Percentiles rank a stretch among this genome's conserved stretches.
Conservation (phyloP, 2,329 filamentous ascomycete genomes). For the Calonectria pseudoturangicola region DNA sequence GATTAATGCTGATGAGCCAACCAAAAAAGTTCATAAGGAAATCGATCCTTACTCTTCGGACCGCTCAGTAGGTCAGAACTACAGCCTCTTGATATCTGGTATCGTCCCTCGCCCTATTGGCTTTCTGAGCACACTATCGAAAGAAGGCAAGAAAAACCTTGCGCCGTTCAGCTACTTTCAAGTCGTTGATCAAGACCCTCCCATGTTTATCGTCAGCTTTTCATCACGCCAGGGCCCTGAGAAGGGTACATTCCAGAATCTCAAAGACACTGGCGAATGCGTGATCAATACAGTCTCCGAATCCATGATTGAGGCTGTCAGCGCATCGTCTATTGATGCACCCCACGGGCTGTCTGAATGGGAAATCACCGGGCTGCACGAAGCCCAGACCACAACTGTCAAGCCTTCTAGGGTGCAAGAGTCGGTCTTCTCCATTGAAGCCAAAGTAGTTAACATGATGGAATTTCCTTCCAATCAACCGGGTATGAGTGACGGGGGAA, state of each 20-base stretch:
- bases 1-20: neutral
- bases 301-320: slow-evolving; percentile 87
- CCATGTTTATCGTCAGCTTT: slow-evolving; percentile 80
- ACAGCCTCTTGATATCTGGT: slow-evolving; percentile 88
- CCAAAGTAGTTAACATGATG: slow-evolving; percentile 54
- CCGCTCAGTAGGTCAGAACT: slow-evolving; percentile 82
- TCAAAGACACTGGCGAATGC: slow-evolving; percentile 82
- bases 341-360: slow-evolving; percentile 85
- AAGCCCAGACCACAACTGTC: slow-evolving; percentile 50
- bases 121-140: slow-evolving; percentile 71
- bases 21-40: slow-evolving; percentile 74
- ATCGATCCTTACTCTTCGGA: slow-evolving; percentile 87
- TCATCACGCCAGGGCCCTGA: slow-evolving; percentile 67
- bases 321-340: slow-evolving; percentile 82
- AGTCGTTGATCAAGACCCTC: slow-evolving; percentile 87
- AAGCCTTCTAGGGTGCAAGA: slow-evolving; percentile 53
- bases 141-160: slow-evolving; percentile 81
- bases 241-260: slow-evolving; percentile 86
- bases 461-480: slow-evolving; percentile 49
- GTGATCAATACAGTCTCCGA: slow-evolving; percentile 88
- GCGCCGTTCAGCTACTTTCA: slow-evolving; percentile 90
- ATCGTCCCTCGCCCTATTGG: slow-evolving; percentile 87
- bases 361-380: slow-evolving; percentile 75
- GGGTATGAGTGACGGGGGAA: slow-evolving; percentile 49
- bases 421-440: slow-evolving; percentile 54